Evolutionary conservation across 352 stramenopile species (phyloP).

Genomic region (Phytophthora multivora): DNA sequence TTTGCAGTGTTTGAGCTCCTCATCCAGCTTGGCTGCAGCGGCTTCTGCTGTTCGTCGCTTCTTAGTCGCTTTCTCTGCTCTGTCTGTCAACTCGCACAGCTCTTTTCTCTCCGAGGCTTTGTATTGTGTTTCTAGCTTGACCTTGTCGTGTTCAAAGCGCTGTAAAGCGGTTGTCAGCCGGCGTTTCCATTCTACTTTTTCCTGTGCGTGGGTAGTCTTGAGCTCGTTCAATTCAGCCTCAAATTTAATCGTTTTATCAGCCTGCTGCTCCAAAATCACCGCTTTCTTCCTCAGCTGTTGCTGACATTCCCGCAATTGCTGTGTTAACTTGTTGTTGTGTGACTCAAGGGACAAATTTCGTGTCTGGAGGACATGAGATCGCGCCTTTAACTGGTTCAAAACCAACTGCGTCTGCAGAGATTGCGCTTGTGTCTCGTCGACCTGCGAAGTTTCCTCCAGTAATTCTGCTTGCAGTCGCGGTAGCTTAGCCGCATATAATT

Average conservation of each 20-base stretch:
- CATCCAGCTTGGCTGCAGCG: slow-evolving; percentile 9
- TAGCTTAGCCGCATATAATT: slow-evolving; percentile 53
- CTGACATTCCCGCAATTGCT: slow-evolving; percentile 36
- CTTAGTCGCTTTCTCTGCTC: slow-evolving; percentile 30
- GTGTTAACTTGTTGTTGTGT: slow-evolving; percentile 35
- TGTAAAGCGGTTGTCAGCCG: slow-evolving; percentile 33
- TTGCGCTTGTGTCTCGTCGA: slow-evolving; percentile 53
- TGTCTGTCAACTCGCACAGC: slow-evolving; percentile 30
- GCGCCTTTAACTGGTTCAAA: slow-evolving; percentile 48
- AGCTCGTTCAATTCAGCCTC: slow-evolving; percentile 36
- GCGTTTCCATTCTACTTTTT: slow-evolving; percentile 42
- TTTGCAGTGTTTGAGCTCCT: slow-evolving; percentile 32
- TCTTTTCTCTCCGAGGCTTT: slow-evolving; percentile 31
- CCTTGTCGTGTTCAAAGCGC: slow-evolving; percentile 37
- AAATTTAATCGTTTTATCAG: slow-evolving; percentile 40
- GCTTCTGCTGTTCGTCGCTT: slow-evolving; percentile 28
- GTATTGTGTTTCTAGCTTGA: slow-evolving; percentile 25
- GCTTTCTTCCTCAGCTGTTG: slow-evolving; percentile 41
- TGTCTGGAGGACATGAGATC: slow-evolving; percentile 53
- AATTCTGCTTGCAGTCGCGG: slow-evolving; percentile 54
- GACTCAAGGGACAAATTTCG: slow-evolving; percentile 31
- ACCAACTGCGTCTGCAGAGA: slow-evolving; percentile 45
- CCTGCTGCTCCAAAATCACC: slow-evolving; percentile 26
- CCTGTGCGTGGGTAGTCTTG: slow-evolving; percentile 27
- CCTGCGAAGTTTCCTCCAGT: slow-evolving; percentile 47